Percentiles rank a stretch among this genome's conserved stretches.
Evolutionary conservation across 495 filamentous ascomycete species (phyloP).

Genomic region (Hyaloscypha finlandica): DNA sequence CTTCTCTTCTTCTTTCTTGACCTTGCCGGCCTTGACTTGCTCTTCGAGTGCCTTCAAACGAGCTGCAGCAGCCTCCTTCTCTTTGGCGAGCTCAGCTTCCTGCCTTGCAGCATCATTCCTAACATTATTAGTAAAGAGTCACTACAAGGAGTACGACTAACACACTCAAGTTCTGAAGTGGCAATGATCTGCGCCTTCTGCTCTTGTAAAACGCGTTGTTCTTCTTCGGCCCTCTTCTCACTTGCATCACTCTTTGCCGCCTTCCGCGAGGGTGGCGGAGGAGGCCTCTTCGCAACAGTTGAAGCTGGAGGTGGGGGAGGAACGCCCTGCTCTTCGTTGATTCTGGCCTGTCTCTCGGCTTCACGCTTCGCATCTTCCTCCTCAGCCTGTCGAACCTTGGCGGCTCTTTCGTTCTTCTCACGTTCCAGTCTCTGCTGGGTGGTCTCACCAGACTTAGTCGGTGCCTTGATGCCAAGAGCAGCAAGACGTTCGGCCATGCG

Average conservation of each 20-base stretch:
- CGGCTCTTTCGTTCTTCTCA: conserved; percentile 83
- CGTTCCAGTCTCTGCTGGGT: conserved; percentile 83
- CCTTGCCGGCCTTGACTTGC: conserved; percentile 88
- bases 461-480: conserved; percentile 85
- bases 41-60: conserved; percentile 88
- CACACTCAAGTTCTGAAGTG: conserved; percentile 82
- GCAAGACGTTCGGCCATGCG: conserved; percentile 98
- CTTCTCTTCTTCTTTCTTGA: conserved; percentile 98
- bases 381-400: conserved; percentile 84
- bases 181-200: conserved; percentile 77
- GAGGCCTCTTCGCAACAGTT: conserved; percentile 69
- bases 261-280: conserved; percentile 83
- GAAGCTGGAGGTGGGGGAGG: conserved; percentile 43
- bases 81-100: conserved; percentile 75
- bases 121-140: conserved; percentile 38
- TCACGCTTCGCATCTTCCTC: conserved; percentile 94
- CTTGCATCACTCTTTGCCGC: conserved; percentile 62
- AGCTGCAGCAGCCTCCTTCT: conserved; percentile 79
- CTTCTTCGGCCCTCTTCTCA: conserved; percentile 54
- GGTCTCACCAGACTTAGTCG: conserved; percentile 71
- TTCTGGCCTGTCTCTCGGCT: conserved; percentile 78
- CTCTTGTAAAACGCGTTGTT: conserved; percentile 62
- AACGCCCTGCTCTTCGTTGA: conserved; percentile 78
- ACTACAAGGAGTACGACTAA: conserved; percentile 33
- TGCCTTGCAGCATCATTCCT: conserved; percentile 77